Evolutionary conservation across 176 grass and related monocot genomes (phyloP).

Genomic region (Oryza officinalis): DNA sequence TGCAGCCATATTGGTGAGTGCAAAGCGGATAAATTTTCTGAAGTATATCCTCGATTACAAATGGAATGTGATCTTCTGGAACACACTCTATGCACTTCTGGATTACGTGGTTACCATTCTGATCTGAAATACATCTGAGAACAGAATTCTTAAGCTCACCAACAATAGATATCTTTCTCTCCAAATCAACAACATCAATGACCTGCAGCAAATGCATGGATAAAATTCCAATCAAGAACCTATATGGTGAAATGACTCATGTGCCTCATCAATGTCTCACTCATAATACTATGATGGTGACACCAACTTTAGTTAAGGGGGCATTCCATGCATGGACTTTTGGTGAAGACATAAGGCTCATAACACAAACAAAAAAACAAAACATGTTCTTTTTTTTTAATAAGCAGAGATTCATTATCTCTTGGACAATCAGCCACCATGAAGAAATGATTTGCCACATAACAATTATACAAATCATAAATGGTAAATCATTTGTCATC

Average conservation of each 20-base stretch:
- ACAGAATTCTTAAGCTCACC: slow-evolving; percentile 72
- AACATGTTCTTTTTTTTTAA: background rate
- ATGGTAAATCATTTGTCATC: background rate
- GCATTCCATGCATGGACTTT: background rate
- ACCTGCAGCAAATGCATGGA: slow-evolving; percentile 45
- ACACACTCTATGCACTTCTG: slow-evolving; percentile 99
- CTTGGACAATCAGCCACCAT: background rate
- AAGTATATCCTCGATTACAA: slow-evolving; percentile 76
- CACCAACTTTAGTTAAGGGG: background rate
- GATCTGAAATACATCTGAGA: slow-evolving; percentile 85
- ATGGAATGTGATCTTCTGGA: slow-evolving; percentile 77
- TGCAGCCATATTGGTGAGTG: slow-evolving; percentile 94
- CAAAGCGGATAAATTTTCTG: slow-evolving; percentile 64
- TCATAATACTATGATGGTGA: background rate
- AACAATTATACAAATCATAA: background rate
- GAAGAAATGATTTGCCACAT: background rate
- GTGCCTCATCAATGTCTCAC: background rate
- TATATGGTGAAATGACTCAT: slow-evolving; percentile 39
- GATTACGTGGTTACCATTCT: slow-evolving; percentile 97
- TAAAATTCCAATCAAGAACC: slow-evolving; percentile 58
- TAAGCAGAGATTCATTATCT: background rate
- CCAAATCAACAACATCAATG: slow-evolving; percentile 89
- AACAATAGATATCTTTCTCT: slow-evolving; percentile 80
- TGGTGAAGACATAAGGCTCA: background rate
- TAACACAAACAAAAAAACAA: background rate